Conservation (phyloP, 148 eudicot species). For the Rhododendron henanense region DNA sequence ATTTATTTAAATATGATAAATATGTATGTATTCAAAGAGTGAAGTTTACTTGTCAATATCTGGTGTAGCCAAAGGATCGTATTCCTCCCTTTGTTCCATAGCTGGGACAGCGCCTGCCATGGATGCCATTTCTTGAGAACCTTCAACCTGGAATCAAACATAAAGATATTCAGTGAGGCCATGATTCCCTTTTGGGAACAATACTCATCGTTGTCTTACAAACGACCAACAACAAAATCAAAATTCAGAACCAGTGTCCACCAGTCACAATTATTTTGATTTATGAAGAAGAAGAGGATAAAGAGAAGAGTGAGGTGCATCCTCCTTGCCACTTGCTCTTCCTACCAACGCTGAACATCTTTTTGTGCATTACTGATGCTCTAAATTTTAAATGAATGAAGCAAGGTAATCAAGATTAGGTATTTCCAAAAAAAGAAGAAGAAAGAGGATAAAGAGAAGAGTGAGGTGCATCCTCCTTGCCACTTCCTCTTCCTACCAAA, state of each 20-base stretch:
- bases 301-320: background rate
- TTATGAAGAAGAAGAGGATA: background rate
- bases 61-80: constrained; percentile 89
- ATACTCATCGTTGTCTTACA: background rate
- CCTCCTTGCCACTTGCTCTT: background rate
- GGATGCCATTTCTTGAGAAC: constrained; percentile 60
- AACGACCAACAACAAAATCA: background rate
- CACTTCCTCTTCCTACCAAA: background rate
- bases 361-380: background rate
- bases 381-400: background rate
- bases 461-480: background rate
- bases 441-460: background rate
- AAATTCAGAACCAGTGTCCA: too few relatives aligned
- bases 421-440: too few relatives aligned
- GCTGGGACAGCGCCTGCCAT: constrained; percentile 38
- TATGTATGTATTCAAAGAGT: background rate
- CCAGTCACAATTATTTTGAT: background rate
- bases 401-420: background rate
- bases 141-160: constrained; percentile 51
- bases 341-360: background rate
- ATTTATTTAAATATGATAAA: background rate
- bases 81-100: constrained; percentile 77
- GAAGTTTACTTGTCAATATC: constrained; percentile 77
- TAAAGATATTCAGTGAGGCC: background rate
- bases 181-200: background rate